phyloP scores from a whole-genome alignment of 352 stramenopile genomes.

The Phytophthora fragariaefolia region DNA sequence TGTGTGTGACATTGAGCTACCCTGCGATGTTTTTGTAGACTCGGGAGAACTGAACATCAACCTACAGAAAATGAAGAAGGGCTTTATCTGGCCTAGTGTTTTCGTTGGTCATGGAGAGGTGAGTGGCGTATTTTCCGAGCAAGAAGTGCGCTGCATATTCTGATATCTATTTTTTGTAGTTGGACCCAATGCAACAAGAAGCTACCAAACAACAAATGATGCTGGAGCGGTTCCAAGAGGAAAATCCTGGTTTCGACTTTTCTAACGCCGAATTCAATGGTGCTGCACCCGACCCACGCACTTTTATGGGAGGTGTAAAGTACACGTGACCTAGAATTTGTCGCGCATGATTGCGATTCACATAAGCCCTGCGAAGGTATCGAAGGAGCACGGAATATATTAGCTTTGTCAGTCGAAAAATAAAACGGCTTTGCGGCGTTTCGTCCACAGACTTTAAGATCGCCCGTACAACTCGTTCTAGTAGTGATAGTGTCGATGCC shows the following conservation, averaged over 20 bases:
- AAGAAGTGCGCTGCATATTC: not conserved
- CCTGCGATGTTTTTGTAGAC: too few species aligned
- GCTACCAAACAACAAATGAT: slow-evolving; percentile 97
- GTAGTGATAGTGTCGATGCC: slow-evolving; percentile 8
- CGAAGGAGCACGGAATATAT: slow-evolving; percentile 19
- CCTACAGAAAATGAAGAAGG: slow-evolving; percentile 97
- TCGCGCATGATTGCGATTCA: not conserved
- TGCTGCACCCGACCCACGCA: slow-evolving; percentile 93
- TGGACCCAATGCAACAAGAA: slow-evolving; percentile 93
- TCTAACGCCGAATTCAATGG: slow-evolving; percentile 97
- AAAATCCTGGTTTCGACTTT: slow-evolving; percentile 99
- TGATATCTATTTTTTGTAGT: slow-evolving; percentile 31
- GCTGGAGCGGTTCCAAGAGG: slow-evolving; percentile 98
- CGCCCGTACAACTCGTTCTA: not conserved
- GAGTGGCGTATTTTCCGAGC: not conserved
- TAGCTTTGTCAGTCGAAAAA: slow-evolving; percentile 17
- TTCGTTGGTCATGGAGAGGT: slow-evolving; percentile 89
- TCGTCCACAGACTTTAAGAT: not conserved
- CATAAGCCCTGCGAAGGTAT: not conserved
- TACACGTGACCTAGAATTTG: slow-evolving; percentile 59
- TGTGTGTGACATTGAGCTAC: too few species aligned
- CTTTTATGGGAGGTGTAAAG: slow-evolving; percentile 97
- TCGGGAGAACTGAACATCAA: slow-evolving; percentile 92
- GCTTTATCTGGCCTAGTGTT: slow-evolving; percentile 93
- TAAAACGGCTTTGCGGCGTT: slow-evolving; percentile 22